Base-by-base conservation (phyloP, 495 filamentous ascomycete genomes). In the Penicillium roqueforti region DNA sequence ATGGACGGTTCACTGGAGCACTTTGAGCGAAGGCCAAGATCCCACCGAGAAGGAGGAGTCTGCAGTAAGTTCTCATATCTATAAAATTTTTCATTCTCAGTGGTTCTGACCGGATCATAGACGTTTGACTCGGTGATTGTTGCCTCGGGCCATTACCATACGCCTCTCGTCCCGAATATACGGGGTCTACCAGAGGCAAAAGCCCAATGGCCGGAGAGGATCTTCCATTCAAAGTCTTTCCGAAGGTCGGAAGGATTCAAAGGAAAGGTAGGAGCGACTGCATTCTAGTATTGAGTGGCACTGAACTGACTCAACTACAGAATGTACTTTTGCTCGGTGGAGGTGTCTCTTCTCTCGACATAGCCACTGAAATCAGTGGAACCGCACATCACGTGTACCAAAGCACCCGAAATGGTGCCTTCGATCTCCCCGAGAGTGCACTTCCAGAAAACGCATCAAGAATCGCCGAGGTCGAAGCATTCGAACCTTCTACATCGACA, bases 161-260 rank as follows among this genome's bases (percentile, higher is more conserved):
- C 77, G 16, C 80, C 76, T 13, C 76, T 72, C 3, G 66, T 86
- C 1, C 83, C 83, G 8, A 72, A 83, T 57, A 76, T 83, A 20
- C 58, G 69, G 0, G 82, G 82, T 0, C 63, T 87, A 10, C 54
- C 73, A 0, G 71, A 74, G 5, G 79, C 79, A 61, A 85, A 84
- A 53, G 41, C 62, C 8, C 67, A 56, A 38, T 84, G 77, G 66
- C 79, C 83, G 0, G 46, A 58, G 13, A 65, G 72, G 6, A 72
- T 87, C 26, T 70, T 68, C 5, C 83, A 86, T 65, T 86, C 84
- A 2, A 86, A 86, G 57, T 76, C 72, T 48, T 86, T 85, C 51
- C 76, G 83, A 11, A 74, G 62, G 3, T 73, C 84, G 0, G 64
- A 76, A 5, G 61, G 58, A 10, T 82, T 79, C 40, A 59, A 61